These are phyloP conservation scores for Pyrenophora seminiperda DNA, from an alignment of 2,329 filamentous ascomycete species.

Conservation along the genomic window DNA sequence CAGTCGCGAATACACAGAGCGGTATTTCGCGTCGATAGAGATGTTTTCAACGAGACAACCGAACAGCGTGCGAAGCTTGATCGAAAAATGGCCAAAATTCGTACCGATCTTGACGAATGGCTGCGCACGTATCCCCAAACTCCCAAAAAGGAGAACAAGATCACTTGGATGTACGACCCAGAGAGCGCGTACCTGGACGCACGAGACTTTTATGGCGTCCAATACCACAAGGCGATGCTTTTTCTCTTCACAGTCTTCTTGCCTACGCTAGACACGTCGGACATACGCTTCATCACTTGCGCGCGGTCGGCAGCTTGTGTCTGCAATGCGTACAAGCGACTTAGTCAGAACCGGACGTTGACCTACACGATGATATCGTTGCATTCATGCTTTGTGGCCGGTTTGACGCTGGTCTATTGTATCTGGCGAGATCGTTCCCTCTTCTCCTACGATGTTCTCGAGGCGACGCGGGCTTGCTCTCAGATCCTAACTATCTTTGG, in stretches of 20 bases:
- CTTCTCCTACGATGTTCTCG: slow-evolving; percentile 34
- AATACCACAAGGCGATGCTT: slow-evolving; percentile 37
- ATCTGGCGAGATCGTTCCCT: slow-evolving; percentile 33
- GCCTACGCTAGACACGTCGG: slow-evolving; percentile 23
- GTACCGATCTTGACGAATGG: slow-evolving; percentile 29
- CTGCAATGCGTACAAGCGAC: slow-evolving; percentile 31
- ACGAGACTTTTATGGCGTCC: slow-evolving; percentile 33
- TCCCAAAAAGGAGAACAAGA: slow-evolving; percentile 25
- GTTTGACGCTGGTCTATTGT: slow-evolving; percentile 33
- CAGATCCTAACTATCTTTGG: slow-evolving; percentile 36
- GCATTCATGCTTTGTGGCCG: slow-evolving; percentile 36
- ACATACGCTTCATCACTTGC: slow-evolving; percentile 29
- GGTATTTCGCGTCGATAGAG: slow-evolving; percentile 34
- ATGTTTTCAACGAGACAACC: slow-evolving; percentile 16
- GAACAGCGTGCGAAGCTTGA: slow-evolving; percentile 26
- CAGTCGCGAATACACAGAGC: slow-evolving; percentile 34
- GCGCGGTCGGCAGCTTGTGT: slow-evolving; percentile 32
- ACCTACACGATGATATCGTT: slow-evolving; percentile 36
- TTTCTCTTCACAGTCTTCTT: slow-evolving; percentile 33
- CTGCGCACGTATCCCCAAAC: slow-evolving; percentile 24
- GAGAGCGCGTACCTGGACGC: slow-evolving; percentile 30
- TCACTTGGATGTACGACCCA: slow-evolving; percentile 37
- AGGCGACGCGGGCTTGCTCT: slow-evolving; percentile 32
- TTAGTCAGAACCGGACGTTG: slow-evolving; percentile 32
- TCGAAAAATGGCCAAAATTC: slow-evolving; percentile 26